phyloP scores from a whole-genome alignment of 2,329 filamentous ascomycete species.

The Botryotinia globosa region DNA sequence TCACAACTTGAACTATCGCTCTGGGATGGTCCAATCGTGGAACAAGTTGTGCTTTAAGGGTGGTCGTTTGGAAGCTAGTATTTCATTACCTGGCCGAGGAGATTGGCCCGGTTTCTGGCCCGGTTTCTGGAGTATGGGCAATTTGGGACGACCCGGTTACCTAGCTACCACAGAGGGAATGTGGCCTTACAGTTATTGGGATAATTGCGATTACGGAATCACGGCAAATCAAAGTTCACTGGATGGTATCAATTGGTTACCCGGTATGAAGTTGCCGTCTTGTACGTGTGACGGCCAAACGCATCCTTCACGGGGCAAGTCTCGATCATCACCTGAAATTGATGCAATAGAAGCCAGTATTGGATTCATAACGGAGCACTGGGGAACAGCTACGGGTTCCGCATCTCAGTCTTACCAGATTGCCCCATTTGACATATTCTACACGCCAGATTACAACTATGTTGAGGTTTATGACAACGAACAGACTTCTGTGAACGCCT shows the following conservation, averaged over 20 bases:
- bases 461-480: constrained; percentile 61
- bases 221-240: constrained; percentile 68
- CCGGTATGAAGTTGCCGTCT: constrained; percentile 67
- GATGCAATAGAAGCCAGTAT: constrained; percentile 68
- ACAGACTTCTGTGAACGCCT: constrained; percentile 56
- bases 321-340: constrained; percentile 67
- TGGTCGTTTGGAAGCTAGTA: constrained; percentile 65
- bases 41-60: constrained; percentile 72
- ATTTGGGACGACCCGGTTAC: constrained; percentile 67
- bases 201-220: constrained; percentile 67
- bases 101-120: constrained; percentile 71
- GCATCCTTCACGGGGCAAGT: constrained; percentile 63
- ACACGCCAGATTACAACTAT: constrained; percentile 63
- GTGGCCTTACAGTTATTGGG: constrained; percentile 72
- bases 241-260: constrained; percentile 64
- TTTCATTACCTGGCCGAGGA: constrained; percentile 65
- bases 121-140: constrained; percentile 74
- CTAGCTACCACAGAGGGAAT: constrained; percentile 67
- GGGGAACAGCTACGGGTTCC: constrained; percentile 49
- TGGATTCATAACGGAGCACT: constrained; percentile 39
- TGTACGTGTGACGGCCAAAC: constrained; percentile 64
- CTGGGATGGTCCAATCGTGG: constrained; percentile 74
- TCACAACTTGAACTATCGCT: constrained; percentile 64
- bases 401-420: constrained; percentile 67
- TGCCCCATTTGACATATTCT: constrained; percentile 69